Evolutionary conservation across 495 filamentous ascomycete species (phyloP), one percentile per base, ranked within the genome.

Genomic region (Lophiostoma macrostomum): DNA sequence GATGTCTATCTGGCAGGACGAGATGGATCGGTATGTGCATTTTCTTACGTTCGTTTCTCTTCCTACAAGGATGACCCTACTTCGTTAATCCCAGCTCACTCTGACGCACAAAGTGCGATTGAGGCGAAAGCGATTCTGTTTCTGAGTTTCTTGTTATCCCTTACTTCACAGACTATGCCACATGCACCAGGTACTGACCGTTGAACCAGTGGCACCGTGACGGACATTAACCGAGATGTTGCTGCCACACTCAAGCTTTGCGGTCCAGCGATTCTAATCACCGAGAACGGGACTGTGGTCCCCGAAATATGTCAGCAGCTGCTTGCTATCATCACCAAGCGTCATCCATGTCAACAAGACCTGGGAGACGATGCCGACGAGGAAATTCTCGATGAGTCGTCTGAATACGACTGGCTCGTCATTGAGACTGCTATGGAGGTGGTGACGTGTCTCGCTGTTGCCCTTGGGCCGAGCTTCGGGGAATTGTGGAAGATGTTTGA

Each of bases 31-130:
- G 93, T 95, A 85, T 61, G 68, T 67, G 11, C 40, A 20, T 34
- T 48, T 42, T 58, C 28, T 85, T 80, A 64, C 57, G 54, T 50
- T 44, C 63, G 36, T 45, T 53, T 30, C 37, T 56, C 61, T 37
- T 53, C 41, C 42, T 49, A 61, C 69, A 67, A 90, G 91, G 90
- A 97, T 95, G 88, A 95, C 54, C 72, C 71, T 80, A 71, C 71
- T 73, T 82, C 88, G 88, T 88, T 93, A 89, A 86, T 91, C 91
- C 90, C 90, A 96, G 90, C 90, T 96, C 91, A 96, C 91, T 95
- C 86, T 85, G 85, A 97, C 80, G 81, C 87, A 74, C 74, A 77
- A 78, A 73, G 73, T 81, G 86, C 79, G 80, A 73, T 80, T 96
- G 91, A 84, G 90, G 90, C 78, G 81, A 93, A 95, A 74, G 74